Evolutionary conservation across 805 yeast genomes (phyloP).

Genomic region (Clavispora fructus): DNA sequence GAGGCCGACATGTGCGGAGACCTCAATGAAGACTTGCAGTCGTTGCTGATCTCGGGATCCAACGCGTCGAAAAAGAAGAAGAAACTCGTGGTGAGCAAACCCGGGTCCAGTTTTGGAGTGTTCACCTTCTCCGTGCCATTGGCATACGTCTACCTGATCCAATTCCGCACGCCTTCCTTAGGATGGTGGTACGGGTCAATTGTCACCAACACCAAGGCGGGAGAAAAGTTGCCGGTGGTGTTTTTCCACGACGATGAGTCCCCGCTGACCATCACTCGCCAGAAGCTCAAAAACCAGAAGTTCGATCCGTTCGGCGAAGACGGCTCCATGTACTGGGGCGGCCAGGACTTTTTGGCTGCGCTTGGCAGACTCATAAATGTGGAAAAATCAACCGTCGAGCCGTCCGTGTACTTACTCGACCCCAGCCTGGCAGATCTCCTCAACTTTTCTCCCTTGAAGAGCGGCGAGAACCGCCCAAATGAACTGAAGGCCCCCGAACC

Average conservation of each 20-base stretch:
- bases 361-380: slow-evolving; percentile 53
- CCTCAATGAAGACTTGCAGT: slow-evolving; percentile 15
- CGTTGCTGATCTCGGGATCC: slow-evolving; percentile 13
- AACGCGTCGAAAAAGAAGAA: slow-evolving; percentile 3
- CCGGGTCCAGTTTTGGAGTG: slow-evolving; percentile 48
- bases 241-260: slow-evolving; percentile 91
- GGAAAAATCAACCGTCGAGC: slow-evolving; percentile 67
- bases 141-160: slow-evolving; percentile 66
- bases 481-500: slow-evolving; percentile 11
- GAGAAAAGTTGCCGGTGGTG: slow-evolving; percentile 70
- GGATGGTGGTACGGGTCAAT: slow-evolving; percentile 94
- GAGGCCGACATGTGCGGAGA: slow-evolving; percentile 43
- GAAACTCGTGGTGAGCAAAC: slow-evolving; percentile 40
- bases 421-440: slow-evolving; percentile 65
- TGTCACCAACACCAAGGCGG: slow-evolving; percentile 62
- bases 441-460: slow-evolving; percentile 44
- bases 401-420: slow-evolving; percentile 68
- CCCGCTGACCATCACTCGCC: slow-evolving; percentile 64
- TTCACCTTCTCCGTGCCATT: slow-evolving; percentile 67
- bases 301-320: slow-evolving; percentile 69
- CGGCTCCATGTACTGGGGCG: slow-evolving; percentile 81
- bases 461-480: not conserved
- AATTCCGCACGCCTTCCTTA: slow-evolving; percentile 73
- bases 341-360: slow-evolving; percentile 61
- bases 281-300: slow-evolving; percentile 51